phyloP scores from a whole-genome alignment of 2,329 filamentous ascomycete species.

The Paecilomyces sp. region DNA sequence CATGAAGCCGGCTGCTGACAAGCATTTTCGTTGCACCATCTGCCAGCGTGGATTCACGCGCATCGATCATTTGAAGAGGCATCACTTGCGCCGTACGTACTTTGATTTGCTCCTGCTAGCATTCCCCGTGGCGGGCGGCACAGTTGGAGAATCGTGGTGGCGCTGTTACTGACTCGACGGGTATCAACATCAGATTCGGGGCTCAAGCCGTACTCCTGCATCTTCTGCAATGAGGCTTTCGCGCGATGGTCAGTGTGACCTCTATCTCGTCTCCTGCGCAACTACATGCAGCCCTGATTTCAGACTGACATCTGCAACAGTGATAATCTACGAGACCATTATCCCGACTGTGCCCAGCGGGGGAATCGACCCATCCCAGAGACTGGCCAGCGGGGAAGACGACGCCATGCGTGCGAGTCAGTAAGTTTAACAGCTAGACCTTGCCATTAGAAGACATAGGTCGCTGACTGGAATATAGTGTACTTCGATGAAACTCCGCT shows the following conservation, averaged over 20 bases:
- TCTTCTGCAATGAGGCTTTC: constrained; percentile 40
- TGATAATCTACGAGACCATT: constrained; percentile 42
- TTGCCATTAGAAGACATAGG: neutral
- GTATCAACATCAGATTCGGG: constrained; percentile 32
- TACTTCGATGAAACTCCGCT: constrained; percentile 41
- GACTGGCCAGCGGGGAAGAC: constrained; percentile 38
- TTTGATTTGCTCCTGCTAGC: constrained; percentile 4
- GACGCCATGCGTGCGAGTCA: constrained; percentile 42
- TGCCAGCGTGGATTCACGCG: constrained; percentile 41
- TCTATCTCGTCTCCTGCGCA: neutral
- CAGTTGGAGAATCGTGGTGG: neutral
- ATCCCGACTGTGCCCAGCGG: constrained; percentile 34
- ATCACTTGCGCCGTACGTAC: constrained; percentile 39
- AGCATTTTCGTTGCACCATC: constrained; percentile 37
- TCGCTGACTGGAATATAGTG: constrained; percentile 24
- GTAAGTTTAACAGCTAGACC: constrained; percentile 16
- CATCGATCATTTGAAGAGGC: constrained; percentile 42
- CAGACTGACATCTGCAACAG: constrained; percentile 15
- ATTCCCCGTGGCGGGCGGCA: neutral
- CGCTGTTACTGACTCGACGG: constrained; percentile 1
- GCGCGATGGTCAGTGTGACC: constrained; percentile 32
- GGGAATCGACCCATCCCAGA: constrained; percentile 38
- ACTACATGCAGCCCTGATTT: neutral
- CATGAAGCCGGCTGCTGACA: constrained; percentile 30
- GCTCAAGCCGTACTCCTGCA: constrained; percentile 40